Evolutionary conservation across 2,329 filamentous ascomycete genomes (phyloP).

Genomic region (Thelonectria rubi): DNA sequence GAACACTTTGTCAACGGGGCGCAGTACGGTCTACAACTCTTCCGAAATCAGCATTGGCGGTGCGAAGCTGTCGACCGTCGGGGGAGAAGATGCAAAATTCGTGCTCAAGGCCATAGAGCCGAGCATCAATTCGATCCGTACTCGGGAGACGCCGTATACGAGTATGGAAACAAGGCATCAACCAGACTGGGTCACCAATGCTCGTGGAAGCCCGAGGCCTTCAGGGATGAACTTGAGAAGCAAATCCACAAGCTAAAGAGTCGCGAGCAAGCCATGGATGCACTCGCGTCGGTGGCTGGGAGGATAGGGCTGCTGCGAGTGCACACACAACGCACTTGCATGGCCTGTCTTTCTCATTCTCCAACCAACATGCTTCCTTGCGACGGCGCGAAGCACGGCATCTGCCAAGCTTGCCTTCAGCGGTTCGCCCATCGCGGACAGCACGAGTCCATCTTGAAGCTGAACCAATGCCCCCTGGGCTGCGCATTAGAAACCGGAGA

Average conservation of each 20-base stretch:
- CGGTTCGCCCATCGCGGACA: not conserved
- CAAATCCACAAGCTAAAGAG: not conserved
- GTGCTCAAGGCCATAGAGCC: not conserved
- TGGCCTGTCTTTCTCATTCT: constrained; percentile 16
- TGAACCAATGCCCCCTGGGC: constrained; percentile 16
- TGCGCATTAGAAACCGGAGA: constrained; percentile 13
- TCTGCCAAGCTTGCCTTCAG: constrained; percentile 21
- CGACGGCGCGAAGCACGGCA: constrained; percentile 4
- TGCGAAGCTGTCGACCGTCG: constrained; percentile 1
- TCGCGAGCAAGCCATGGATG: not conserved
- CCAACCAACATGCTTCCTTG: constrained; percentile 30
- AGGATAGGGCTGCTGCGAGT: not conserved
- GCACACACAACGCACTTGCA: constrained; percentile 22
- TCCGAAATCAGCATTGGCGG: not conserved
- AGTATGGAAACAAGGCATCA: not conserved
- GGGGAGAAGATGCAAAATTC: not conserved
- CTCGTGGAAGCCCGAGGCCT: not conserved
- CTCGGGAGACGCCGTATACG: not conserved
- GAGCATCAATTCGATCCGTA: constrained; percentile 2
- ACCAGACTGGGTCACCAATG: not conserved
- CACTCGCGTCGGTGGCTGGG: not conserved
- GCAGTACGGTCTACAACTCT: not conserved
- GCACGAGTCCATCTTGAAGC: constrained; percentile 2
- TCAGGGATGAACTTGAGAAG: not conserved
- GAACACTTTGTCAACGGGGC: not conserved